A percentile compares a stretch with the other conserved stretches of the same genome.
Evolutionary conservation across 306 rosid genomes (phyloP).

Genomic region (Delonix regia): DNA sequence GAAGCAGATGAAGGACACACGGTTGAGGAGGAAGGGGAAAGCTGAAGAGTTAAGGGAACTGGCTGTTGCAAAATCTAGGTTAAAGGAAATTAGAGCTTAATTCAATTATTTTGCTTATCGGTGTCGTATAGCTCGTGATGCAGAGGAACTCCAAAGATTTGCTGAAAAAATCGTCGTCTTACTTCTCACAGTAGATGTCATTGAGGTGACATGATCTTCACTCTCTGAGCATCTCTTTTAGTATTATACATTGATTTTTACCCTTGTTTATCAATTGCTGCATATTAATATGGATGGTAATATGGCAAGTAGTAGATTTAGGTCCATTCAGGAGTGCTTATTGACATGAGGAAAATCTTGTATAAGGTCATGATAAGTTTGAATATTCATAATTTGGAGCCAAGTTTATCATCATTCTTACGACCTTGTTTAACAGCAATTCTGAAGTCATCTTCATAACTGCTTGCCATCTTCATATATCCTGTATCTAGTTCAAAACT

Average conservation of each 20-base stretch:
- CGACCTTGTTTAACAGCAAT: conserved; percentile 5
- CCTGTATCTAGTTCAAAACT: conserved; percentile 5
- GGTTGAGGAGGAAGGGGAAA: too few species aligned
- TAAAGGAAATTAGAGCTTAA: conserved; percentile 74
- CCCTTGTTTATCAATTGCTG: conserved; percentile 11
- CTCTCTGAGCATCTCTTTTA: neutral
- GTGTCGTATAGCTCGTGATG: conserved; percentile 55
- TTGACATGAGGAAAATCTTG: neutral
- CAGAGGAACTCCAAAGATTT: conserved; percentile 80
- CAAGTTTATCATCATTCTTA: neutral
- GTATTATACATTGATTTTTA: neutral
- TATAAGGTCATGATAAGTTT: neutral
- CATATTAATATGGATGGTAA: neutral
- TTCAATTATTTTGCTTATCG: conserved; percentile 78
- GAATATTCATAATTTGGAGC: conserved; percentile 3
- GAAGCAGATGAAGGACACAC: too few species aligned
- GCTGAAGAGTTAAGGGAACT: too few species aligned
- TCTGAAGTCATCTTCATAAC: neutral
- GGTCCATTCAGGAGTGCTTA: neutral
- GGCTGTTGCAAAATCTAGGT: conserved; percentile 65
- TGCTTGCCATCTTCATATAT: conserved; percentile 5
- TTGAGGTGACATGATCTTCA: conserved; percentile 60
- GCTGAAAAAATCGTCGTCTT: conserved; percentile 84
- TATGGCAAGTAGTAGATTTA: neutral
- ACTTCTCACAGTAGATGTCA: conserved; percentile 88